These are phyloP conservation scores for Eucalyptus erythrocorys DNA, from an alignment of 345 rosid species.

Conservation along the genomic window DNA sequence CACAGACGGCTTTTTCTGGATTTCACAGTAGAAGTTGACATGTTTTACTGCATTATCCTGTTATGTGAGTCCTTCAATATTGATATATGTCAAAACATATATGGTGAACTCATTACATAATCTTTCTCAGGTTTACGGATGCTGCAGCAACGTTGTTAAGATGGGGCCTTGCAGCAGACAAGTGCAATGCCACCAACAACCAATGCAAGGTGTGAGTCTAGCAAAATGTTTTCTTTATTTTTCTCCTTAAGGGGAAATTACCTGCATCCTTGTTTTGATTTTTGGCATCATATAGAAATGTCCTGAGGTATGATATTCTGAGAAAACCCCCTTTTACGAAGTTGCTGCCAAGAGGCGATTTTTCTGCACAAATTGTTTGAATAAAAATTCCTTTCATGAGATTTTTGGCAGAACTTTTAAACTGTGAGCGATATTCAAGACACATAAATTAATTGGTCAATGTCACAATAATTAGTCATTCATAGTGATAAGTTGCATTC, in stretches of 20 bases:
- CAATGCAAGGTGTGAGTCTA: constrained; percentile 73
- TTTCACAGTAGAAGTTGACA: background rate
- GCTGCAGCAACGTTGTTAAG: constrained; percentile 67
- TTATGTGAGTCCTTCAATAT: background rate
- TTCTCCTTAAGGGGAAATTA: background rate
- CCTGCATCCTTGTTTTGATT: background rate
- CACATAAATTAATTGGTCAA: background rate
- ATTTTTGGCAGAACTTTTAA: background rate
- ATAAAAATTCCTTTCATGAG: background rate
- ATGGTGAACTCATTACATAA: background rate
- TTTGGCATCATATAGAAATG: background rate
- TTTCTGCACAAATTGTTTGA: background rate
- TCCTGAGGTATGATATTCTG: background rate
- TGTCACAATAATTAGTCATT: background rate
- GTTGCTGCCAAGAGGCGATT: background rate
- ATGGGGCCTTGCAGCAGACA: constrained; percentile 87
- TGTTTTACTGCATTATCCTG: background rate
- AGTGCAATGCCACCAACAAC: constrained; percentile 76
- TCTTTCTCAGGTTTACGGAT: constrained; percentile 53
- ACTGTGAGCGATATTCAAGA: background rate
- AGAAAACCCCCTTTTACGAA: background rate
- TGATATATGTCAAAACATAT: background rate
- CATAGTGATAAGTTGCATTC: background rate
- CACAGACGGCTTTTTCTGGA: background rate
- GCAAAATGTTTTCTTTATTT: background rate